Evolutionary conservation across 1,139 yeast genomes (phyloP), one percentile per base, ranked within the genome.

Genomic region (Geotrichum fermentans): DNA sequence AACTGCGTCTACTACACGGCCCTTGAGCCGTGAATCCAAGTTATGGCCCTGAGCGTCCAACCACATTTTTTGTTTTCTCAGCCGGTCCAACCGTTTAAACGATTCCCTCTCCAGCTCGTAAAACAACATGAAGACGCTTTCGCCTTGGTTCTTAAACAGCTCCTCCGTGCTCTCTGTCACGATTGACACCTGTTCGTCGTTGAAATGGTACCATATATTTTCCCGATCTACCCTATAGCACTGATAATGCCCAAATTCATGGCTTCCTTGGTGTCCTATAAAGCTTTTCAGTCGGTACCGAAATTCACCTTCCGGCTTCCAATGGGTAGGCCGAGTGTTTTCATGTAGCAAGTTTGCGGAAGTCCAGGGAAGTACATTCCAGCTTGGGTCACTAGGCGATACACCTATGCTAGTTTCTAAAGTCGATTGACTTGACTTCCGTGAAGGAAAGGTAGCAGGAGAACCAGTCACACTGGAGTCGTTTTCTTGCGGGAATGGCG

Each of bases 121-220:
- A 62, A 90, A 90, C 56, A 90, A 66, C 96, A 90, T 86, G 59
- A 89, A 90, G 0, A 92, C 89, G 17, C 97, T 96, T 53, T 86
- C 94, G 3, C 90, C 80, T n/a, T 75, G 73, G 17, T 13, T 4
- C 17, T 13, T 10, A 24, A 6, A 8, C 52, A 86, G 69, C 1
- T 87, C 96, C 63, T 88, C 95, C 7, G 76, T 77, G 62, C 87
- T 95, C 17, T 79, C 76, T 17, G 79, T 76, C 1, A 87, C 89
- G 21, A 85, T 77, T 55, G 85, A 80, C 2, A 89, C 95, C 1
- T 82, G 80, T 61, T 89, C 96, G 66, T 90, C 97, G 60, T 95
- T 83, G 24, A 89, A 82, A 64, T 96, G 78, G 96, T 96, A 89
- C 97, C 97, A 90, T 11, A 80, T 74, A 0, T 92, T 94, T 58